phyloP scores from a whole-genome alignment of 768 basidiomycete species.

The Boletus pseudopeckii region DNA sequence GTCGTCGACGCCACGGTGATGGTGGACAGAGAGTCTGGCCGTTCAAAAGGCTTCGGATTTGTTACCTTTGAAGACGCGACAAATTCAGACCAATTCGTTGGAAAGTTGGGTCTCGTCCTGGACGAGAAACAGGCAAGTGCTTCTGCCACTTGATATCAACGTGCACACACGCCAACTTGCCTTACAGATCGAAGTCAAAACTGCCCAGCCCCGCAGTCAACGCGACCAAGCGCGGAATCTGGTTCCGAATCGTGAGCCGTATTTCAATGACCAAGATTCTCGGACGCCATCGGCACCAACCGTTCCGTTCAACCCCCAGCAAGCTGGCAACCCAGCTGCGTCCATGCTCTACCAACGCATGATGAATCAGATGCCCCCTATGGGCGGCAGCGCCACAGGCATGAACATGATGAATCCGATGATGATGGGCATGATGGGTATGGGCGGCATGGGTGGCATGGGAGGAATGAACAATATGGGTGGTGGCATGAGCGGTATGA shows the following conservation, averaged over 20 bases:
- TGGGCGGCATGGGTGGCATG: conserved; percentile 41
- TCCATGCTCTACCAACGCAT: conserved; percentile 35
- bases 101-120: conserved; percentile 60
- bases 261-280: conserved; percentile 36
- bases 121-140: conserved; percentile 71
- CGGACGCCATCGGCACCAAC: conserved; percentile 33
- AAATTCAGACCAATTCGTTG: conserved; percentile 64
- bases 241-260: conserved; percentile 22
- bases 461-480: conserved; percentile 29
- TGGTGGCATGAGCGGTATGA: conserved; percentile 20
- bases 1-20: conserved; percentile 85
- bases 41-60: conserved; percentile 83
- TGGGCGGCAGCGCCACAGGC: conserved; percentile 39
- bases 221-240: conserved; percentile 49
- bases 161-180: not conserved
- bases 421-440: conserved; percentile 49
- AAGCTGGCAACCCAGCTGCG: conserved; percentile 34
- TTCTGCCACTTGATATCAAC: not conserved
- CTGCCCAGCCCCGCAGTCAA: conserved; percentile 69
- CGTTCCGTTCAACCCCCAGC: conserved; percentile 34
- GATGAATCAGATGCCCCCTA: conserved; percentile 41
- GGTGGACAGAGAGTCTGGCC: conserved; percentile 72
- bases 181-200: conserved; percentile 77
- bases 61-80: conserved; percentile 72
- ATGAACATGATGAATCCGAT: conserved; percentile 52